These are phyloP conservation scores for slime mould (Dictyostelium discoideum) DNA, from an alignment of 78 protist genomes.

Conservation along the genomic window dicty_2.7 NC_007090.3:153501-154000, in stretches of 20 bases:
- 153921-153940: background rate
- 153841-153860: slow-evolving; percentile 30
- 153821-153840: slow-evolving; percentile 6
- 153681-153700: slow-evolving; percentile 48
- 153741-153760: slow-evolving; percentile 16
- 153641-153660: slow-evolving; percentile 48
- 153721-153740: background rate
- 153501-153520: background rate
- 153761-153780: background rate
- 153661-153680: background rate
- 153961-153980: no score
- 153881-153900: slow-evolving; percentile 46
- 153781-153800: background rate
- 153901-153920: slow-evolving; percentile 25
- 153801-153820: background rate
- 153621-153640: slow-evolving; percentile 32
- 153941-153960: background rate
- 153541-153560: slow-evolving; percentile 23
- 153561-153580: background rate
- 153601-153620: background rate
- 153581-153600: slow-evolving; percentile 24
- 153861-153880: slow-evolving; percentile 22
- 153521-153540: background rate
- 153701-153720: slow-evolving; percentile 49
- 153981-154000: background rate